A percentile compares a stretch with the other conserved stretches of the same genome.
These are phyloP conservation scores for Fragilaria crotonensis DNA, from an alignment of 108 stramenopile species.

Conservation along the genomic window DNA sequence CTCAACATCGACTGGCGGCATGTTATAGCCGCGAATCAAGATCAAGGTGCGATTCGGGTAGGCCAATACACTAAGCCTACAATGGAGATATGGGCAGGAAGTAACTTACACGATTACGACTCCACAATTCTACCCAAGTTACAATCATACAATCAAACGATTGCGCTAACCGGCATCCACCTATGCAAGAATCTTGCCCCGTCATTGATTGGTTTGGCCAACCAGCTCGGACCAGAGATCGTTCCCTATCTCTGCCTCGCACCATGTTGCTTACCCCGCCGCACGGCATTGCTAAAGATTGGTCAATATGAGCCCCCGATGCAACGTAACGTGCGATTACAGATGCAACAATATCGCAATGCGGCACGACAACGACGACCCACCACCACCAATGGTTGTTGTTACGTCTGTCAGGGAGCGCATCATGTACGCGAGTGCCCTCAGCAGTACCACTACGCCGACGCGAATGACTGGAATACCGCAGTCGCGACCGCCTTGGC, in stretches of 20 bases:
- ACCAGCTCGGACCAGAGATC: constrained; percentile 39
- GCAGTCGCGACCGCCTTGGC: constrained; percentile 18
- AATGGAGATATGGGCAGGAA: constrained; percentile 44
- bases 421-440: constrained; percentile 32
- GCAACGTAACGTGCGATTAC: constrained; percentile 25
- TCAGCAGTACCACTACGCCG: constrained; percentile 17
- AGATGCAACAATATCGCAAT: constrained; percentile 15
- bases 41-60: no score
- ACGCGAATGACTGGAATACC: constrained; percentile 16
- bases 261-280: constrained; percentile 64
- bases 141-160: constrained; percentile 14
- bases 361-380: constrained; percentile 14
- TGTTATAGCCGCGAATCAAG: constrained; percentile 33
- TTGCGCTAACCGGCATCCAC: constrained; percentile 64
- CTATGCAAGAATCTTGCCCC: constrained; percentile 62
- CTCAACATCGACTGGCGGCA: constrained; percentile 65
- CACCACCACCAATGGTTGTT: constrained; percentile 20
- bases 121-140: constrained; percentile 41
- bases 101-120: constrained; percentile 63
- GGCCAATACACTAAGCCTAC: no score
- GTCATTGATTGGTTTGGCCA: constrained; percentile 46
- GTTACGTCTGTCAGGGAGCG: constrained; percentile 37
- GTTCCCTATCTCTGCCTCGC: constrained; percentile 48
- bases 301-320: constrained; percentile 22
- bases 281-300: constrained; percentile 2